Conservation (phyloP, 2,329 filamentous ascomycete genomes). For the Fonsecaea monophora region DNA sequence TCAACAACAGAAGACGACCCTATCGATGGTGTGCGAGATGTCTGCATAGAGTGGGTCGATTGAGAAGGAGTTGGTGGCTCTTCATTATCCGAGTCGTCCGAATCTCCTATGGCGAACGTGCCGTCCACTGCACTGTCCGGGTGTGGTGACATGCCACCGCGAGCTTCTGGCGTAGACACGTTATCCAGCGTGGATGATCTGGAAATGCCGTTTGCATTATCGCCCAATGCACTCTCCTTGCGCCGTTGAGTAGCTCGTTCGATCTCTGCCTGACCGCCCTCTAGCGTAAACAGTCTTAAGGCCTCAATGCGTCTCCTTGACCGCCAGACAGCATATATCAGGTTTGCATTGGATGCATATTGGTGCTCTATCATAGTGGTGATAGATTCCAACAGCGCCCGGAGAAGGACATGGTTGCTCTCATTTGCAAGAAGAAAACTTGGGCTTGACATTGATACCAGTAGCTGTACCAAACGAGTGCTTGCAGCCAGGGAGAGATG, state of each 20-base stretch:
- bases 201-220: constrained; percentile 24
- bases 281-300: constrained; percentile 83
- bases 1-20: constrained; percentile 70
- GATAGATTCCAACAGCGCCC: constrained; percentile 84
- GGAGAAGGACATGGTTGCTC: constrained; percentile 80
- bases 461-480: constrained; percentile 84
- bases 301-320: constrained; percentile 85
- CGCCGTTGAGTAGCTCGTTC: constrained; percentile 60
- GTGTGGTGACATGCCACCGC: constrained; percentile 19
- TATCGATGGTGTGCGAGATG: constrained; percentile 71
- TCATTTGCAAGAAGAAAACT: constrained; percentile 93
- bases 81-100: constrained; percentile 74
- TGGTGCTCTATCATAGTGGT: constrained; percentile 91
- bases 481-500: constrained; percentile 76
- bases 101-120: constrained; percentile 86
- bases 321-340: constrained; percentile 79
- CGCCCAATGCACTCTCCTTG: constrained; percentile 60
- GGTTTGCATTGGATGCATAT: constrained; percentile 73
- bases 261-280: constrained; percentile 90
- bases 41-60: constrained; percentile 61
- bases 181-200: constrained; percentile 31
- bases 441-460: constrained; percentile 89
- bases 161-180: constrained; percentile 24
- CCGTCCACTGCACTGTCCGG: constrained; percentile 60
- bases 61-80: constrained; percentile 66